Evolutionary conservation across 805 yeast species (phyloP), one percentile per base, ranked within the genome.

Genomic region (Ogataea methanolica): DNA sequence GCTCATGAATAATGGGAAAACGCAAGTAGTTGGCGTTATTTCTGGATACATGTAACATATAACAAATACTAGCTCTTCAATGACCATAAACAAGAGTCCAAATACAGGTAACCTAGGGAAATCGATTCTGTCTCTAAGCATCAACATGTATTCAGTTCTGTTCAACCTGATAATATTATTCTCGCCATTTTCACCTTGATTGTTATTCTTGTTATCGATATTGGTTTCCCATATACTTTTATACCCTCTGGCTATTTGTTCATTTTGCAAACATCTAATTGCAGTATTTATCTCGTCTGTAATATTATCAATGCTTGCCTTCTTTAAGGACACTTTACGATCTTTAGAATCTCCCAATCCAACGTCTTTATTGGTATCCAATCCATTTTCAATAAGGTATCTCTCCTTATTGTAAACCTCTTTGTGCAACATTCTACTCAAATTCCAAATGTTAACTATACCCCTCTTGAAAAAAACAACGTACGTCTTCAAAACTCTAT

Each of bases 1-100:
- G 2, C 76, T 73, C 35, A 70, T 54, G 22, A 78, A 63, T 7
- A 64, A 62, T 1, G 85, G 85, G 19, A 80, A 61, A 6, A 76
- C 67, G 62, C 88, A 83, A 0, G 87, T 83, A 50, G 74, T 74
- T 0, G 88, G 90, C 4, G 83, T 72, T 14, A 83, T 55, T 37
- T 71, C 71, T 0, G 90, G 89, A 42, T 81, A 64, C 1, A 68
- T 49, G 46, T 70, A 73, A 49, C 83, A 74, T 6, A 83, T 50
- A 0, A 78, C 41, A 1, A 86, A 79, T 0, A 86, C 79, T 42
- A 69, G 53, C 55, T 83, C 89, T 59, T 79, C 79, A 50, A 79
- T 74, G 1, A 81, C 55, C n/a, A 74, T 62, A 49, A 80, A 75
- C 1, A 82, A 55, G 1, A 77, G 55, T 0, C 75, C 84, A 67